phyloP scores from a whole-genome alignment of 306 rosid genomes.

The Cucurbita maxima region DNA sequence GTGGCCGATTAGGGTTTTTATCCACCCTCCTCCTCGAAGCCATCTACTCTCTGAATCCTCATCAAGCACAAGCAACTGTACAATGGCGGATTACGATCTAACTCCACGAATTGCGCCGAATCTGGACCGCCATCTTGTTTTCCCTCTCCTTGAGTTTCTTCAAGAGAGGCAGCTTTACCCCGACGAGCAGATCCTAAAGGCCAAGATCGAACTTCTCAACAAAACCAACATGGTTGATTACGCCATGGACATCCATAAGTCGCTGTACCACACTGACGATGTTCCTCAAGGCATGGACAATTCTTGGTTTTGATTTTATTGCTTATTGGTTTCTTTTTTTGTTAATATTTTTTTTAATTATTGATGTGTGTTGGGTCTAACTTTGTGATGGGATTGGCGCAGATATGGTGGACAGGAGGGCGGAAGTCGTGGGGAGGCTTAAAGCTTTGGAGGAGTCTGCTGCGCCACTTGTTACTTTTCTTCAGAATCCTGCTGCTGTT shows the following conservation, averaged over 20 bases:
- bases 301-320: background rate
- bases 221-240: conserved; percentile 94
- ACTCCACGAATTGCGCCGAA: conserved; percentile 79
- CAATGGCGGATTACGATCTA: conserved; percentile 75
- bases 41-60: background rate
- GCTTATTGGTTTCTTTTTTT: too few species aligned
- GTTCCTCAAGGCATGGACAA: conserved; percentile 41
- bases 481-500: conserved; percentile 63
- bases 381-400: background rate
- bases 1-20: background rate
- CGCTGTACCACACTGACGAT: conserved; percentile 74
- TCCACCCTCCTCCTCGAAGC: background rate
- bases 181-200: conserved; percentile 65
- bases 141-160: conserved; percentile 76
- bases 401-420: conserved; percentile 38
- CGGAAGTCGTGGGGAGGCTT: conserved; percentile 36
- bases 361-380: background rate
- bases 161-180: conserved; percentile 66
- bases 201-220: conserved; percentile 79
- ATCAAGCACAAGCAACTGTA: background rate
- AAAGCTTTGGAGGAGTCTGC: conserved; percentile 65
- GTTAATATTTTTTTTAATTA: background rate
- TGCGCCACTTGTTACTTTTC: conserved; percentile 70
- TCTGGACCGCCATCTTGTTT: conserved; percentile 69
- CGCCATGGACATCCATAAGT: conserved; percentile 87